These are phyloP conservation scores for Escovopsis weberi DNA, from an alignment of 2,329 filamentous ascomycete species.

Conservation along the genomic window DNA sequence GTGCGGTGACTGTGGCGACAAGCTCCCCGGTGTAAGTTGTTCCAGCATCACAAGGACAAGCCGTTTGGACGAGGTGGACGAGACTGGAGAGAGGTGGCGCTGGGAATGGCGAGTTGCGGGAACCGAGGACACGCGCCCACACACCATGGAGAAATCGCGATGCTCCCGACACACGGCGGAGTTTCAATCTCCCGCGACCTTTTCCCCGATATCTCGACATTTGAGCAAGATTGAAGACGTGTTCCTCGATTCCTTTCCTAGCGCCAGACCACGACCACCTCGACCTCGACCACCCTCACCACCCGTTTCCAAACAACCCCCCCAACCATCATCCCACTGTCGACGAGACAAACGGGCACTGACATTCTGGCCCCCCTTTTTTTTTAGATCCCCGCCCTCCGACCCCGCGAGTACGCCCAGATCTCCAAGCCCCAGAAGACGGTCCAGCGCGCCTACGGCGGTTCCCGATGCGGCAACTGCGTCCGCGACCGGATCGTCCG, in stretches of 20 bases:
- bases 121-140: no score
- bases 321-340: background rate
- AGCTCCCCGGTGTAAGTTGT: constrained; percentile 91
- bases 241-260: background rate
- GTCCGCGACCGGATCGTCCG: constrained; percentile 96
- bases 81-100: background rate
- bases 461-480: constrained; percentile 96
- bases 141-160: no score
- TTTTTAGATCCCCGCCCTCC: constrained; percentile 75
- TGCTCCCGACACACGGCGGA: no score
- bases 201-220: no score
- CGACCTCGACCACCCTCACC: no score
- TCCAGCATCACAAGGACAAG: background rate
- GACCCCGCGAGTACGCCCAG: constrained; percentile 92
- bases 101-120: no score
- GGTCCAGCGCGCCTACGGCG: constrained; percentile 95
- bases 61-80: background rate
- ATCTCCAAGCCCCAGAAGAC: constrained; percentile 99
- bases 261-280: no score
- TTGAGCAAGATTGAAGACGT: no score
- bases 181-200: no score
- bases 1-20: constrained; percentile 97
- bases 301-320: no score
- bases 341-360: constrained; percentile 4
- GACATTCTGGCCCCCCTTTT: constrained; percentile 2